Evolutionary conservation across 768 basidiomycete species (phyloP).

Genomic region (Agrocybe chaxingu): DNA sequence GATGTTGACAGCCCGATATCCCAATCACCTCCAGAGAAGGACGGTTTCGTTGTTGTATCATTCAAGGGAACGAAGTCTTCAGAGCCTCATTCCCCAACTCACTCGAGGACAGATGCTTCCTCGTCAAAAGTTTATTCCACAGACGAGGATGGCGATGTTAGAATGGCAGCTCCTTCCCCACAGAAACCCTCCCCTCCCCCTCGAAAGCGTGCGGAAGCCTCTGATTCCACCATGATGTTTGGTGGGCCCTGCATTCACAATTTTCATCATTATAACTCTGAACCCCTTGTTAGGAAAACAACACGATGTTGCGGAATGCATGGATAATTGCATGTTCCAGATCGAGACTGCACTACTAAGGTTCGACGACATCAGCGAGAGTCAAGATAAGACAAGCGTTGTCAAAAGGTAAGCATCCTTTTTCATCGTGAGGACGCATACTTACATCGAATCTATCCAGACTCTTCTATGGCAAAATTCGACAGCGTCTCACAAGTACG

Average conservation of each 20-base stretch:
- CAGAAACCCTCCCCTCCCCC: conserved; percentile 56
- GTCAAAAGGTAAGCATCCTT: conserved; percentile 65
- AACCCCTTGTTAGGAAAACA: conserved; percentile 67
- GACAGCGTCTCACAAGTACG: conserved; percentile 45
- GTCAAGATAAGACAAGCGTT: conserved; percentile 65
- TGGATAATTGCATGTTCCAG: conserved; percentile 99
- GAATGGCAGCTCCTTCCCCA: conserved; percentile 26
- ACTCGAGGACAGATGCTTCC: conserved; percentile 27
- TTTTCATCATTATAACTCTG: conserved; percentile 8
- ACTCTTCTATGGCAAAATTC: conserved; percentile 85
- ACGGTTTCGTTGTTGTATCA: conserved; percentile 31
- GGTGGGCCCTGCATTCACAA: conserved; percentile 41
- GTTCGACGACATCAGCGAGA: conserved; percentile 53
- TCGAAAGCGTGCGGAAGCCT: conserved; percentile 48
- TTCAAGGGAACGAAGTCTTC: conserved; percentile 26
- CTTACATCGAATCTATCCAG: conserved; percentile 19
- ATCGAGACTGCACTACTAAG: conserved; percentile 89
- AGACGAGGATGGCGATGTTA: conserved; percentile 31
- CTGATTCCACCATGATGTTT: conserved; percentile 88
- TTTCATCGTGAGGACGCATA: neutral
- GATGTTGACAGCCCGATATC: conserved; percentile 51
- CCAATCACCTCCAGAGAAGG: conserved; percentile 32
- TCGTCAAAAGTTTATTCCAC: conserved; percentile 19
- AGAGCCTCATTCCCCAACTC: conserved; percentile 15
- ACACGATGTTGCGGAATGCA: conserved; percentile 97